Conservation (phyloP, 2,329 filamentous ascomycete genomes). For the Aspergillus oerlinghausenensis region DNA sequence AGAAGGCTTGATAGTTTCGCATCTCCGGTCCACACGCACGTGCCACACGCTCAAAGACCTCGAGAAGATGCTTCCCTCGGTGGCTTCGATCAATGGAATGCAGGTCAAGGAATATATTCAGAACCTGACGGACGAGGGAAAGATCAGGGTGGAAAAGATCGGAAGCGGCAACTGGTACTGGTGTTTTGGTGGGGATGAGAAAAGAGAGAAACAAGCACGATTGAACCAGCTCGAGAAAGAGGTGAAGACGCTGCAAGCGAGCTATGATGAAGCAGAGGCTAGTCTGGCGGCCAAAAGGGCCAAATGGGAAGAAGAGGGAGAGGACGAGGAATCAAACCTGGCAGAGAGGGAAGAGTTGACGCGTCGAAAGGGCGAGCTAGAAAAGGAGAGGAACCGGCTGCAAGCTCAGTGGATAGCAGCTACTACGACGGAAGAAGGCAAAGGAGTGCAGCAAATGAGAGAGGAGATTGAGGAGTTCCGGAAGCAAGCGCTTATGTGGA, state of each 20-base stretch:
- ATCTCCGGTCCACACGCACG: slow-evolving; percentile 56
- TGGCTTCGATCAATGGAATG: slow-evolving; percentile 62
- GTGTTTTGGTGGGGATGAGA: slow-evolving; percentile 59
- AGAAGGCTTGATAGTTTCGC: slow-evolving; percentile 53
- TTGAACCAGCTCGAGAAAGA: slow-evolving; percentile 25
- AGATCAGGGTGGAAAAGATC: slow-evolving; percentile 64
- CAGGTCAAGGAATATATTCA: slow-evolving; percentile 65
- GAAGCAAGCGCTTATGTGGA: slow-evolving; percentile 35
- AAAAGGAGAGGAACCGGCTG: slow-evolving; percentile 29
- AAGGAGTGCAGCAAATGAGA: slow-evolving; percentile 28
- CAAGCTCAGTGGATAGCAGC: slow-evolving; percentile 16
- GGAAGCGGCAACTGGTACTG: slow-evolving; percentile 70
- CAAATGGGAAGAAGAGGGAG: slow-evolving; percentile 25
- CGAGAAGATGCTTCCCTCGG: slow-evolving; percentile 58
- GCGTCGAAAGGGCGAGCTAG: slow-evolving; percentile 18
- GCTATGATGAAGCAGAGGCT: slow-evolving; percentile 29
- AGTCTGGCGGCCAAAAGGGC: slow-evolving; percentile 35
- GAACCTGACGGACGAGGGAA: slow-evolving; percentile 56
- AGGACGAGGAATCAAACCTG: slow-evolving; percentile 11
- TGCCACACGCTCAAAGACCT: slow-evolving; percentile 65
- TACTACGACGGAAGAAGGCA: slow-evolving; percentile 28
- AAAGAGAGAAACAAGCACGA: slow-evolving; percentile 40
- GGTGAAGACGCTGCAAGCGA: slow-evolving; percentile 24
- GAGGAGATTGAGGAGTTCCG: slow-evolving; percentile 31
- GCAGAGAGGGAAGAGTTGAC: slow-evolving; percentile 19